Base-by-base conservation (phyloP, 306 rosid species). In the Castanea crenata region DNA sequence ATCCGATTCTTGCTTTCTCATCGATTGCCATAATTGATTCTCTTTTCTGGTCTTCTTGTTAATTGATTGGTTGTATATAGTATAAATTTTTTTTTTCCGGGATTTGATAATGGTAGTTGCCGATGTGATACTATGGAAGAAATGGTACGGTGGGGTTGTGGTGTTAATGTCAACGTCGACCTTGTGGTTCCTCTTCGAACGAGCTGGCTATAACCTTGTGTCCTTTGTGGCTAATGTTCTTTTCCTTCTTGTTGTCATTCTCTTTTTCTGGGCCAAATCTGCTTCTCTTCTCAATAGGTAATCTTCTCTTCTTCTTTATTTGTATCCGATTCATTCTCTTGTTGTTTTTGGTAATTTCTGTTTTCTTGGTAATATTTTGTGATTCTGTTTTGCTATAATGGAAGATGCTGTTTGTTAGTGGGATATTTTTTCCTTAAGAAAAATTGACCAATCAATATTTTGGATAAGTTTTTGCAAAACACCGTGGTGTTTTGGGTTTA, bases 251-350 rank as follows among this genome's bases (percentile, higher is more conserved):
- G 92, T 95, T n/a, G 78, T 87, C 38, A 92, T 95, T 73, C 92
- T 96, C 62, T 96, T 96, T 71, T 80, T 91, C 75, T 96, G 99
- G 99, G 98, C 94, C 70, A 93, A 93, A 89, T 90, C 99, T 76
- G 99, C 99, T 79, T 86, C 94, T 65, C 96, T 96, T 81, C 98
- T 96, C 80, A 93, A 96, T 76, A 89, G 99, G 98, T 91, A 85
- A 84, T 34, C 82, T 76, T 55, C 35, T 35, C 35, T 2, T 15
- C 71, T 31, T 51, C 52, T 25, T 16, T 2, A 16, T n/a, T 35
- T 18, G n/a, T 67, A 52, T 14, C 4, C 3, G 64, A 58, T 58
- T 13, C 13, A 0, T 58, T 10, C 0, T 21, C 23, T 21, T 20
- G 3, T 59, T 59, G 32, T 27, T 59, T 59, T 59, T 49, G 54